Evolutionary conservation across 169 alveolate species (phyloP), one percentile per base, ranked within the genome.

Genomic region (Haemoproteus tartakovskyi): DNA sequence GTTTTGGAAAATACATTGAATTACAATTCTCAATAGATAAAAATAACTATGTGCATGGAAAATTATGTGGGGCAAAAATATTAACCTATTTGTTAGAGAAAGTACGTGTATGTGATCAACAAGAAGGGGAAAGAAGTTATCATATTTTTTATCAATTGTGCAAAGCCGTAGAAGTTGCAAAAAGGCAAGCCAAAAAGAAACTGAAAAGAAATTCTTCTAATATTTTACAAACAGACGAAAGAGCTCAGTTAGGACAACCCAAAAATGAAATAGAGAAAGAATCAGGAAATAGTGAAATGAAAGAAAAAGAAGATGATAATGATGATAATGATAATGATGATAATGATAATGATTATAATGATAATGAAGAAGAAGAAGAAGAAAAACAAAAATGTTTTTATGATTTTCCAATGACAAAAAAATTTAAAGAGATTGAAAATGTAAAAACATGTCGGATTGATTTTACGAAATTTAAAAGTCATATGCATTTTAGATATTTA

Each of bases 1-100:
- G 99, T 52, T 97, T 97, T 86, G 99, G 99, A 8, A 95, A 97
- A 86, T 95, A 95, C 67, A 95, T 96, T 8, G 94, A 95, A 67
- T 89, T 97, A 41, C 91, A 90, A 79, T 91, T 96, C 67, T 96
- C 94, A 47, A 89, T 84, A 16, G 86, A 80, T 37, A 95, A 95
- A 4, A 92, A 93, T 12, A 82, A 92, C 36, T 56, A 67, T 9
- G 90, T 97, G 48, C 78, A 85, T 57, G 94, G 97, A 62, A 56
- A 78, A 43, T 74, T 74, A 37, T 43, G 61, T 24, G 45, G 57
- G 11, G 57, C 57, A 2, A 74, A 74, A 26, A 74, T 74, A 43
- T 8, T 45, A 6, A 74, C 57, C 3, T 56, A 56, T 27, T 48
- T 98, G 67, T 87, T 98, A 67, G 99, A 96, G 79, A 95, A 96